Base-by-base conservation (phyloP, 73 alveolate species). In the Paramecium bursaria region DNA sequence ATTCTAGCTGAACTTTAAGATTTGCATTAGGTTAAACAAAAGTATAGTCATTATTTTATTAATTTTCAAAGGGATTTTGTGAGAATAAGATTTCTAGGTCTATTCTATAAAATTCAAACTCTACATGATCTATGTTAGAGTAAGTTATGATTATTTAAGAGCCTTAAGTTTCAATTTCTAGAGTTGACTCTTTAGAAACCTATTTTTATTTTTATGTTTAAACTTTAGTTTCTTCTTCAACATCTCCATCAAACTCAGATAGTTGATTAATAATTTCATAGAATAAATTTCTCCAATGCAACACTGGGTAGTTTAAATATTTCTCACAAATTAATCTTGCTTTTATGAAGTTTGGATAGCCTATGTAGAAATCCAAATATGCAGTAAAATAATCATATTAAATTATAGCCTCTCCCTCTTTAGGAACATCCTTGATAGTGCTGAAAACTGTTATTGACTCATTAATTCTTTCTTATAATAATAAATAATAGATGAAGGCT, bases 301-400 rank as follows among this genome's bases (percentile, higher is more conserved):
- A 44, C 21, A 95, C 73, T n/a, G 99, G 98, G 67, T 92, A 86
- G 23, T 93, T 86, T 50, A 90, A 91, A 87, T 95, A 94, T 31
- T 90, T 57, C 27, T 86, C 52, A 7, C 92, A 73, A 29, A 95
- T 88, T 55, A 75, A 85, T 80, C 96, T 85, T 25, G 96, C 97
- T 33, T 87, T 50, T 47, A 90, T 75, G 75, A 92, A 92, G 50
- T 87, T 85, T 39, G 92, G 92, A 39, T 26, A 67, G 4, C 95
- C 95, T 27, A 49, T 29, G 74, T 75, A 61, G 74, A 85, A 73
- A 76, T 92, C 97, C 49, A 92, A 79, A 76, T 92, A 92, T 46
- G 95, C 93, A 19, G 86, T 48, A n/a, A 92, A 52, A 75, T 91
- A 91, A 53, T 91, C 96, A 47, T 85, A 90, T 91, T 91, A 91